Evolutionary conservation across 2,329 filamentous ascomycete genomes (phyloP).

Genomic region (Neonectria ditissima): DNA sequence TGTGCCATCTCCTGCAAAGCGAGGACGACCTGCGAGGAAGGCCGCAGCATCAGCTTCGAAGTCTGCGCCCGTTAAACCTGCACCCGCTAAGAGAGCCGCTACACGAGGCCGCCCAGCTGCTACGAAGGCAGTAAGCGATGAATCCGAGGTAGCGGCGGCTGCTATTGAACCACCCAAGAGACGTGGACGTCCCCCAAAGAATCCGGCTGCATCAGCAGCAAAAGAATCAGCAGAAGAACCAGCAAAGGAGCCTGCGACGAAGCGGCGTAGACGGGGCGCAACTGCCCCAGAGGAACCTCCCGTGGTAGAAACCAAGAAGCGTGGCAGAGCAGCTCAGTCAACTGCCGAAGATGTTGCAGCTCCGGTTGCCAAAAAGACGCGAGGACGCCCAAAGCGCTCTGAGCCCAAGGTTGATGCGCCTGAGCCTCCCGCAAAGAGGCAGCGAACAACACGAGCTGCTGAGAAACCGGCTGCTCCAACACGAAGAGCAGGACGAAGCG

Average conservation of each 20-base stretch:
- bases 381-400: conserved; percentile 35
- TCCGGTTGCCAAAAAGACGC: conserved; percentile 34
- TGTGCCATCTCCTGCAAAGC: conserved; percentile 38
- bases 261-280: conserved; percentile 37
- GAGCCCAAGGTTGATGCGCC: conserved; percentile 24
- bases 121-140: conserved; percentile 16
- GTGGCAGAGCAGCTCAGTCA: conserved; percentile 15
- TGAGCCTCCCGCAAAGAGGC: conserved; percentile 37
- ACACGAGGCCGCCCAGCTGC: conserved; percentile 30
- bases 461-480: conserved; percentile 23
- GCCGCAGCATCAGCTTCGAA: conserved; percentile 14
- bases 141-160: not conserved
- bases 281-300: conserved; percentile 1
- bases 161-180: conserved; percentile 29
- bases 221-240: conserved; percentile 11
- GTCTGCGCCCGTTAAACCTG: not conserved
- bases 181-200: conserved; percentile 38
- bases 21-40: conserved; percentile 34
- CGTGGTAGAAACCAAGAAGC: conserved; percentile 14
- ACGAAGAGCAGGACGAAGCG: conserved; percentile 17
- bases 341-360: conserved; percentile 3
- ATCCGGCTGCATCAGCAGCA: conserved; percentile 3
- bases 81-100: conserved; percentile 8
- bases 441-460: conserved; percentile 29
- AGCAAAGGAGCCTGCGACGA: conserved; percentile 22